Base-by-base conservation (phyloP, 108 stramenopile genomes). In the Pseudonitzschia pungens region DNA sequence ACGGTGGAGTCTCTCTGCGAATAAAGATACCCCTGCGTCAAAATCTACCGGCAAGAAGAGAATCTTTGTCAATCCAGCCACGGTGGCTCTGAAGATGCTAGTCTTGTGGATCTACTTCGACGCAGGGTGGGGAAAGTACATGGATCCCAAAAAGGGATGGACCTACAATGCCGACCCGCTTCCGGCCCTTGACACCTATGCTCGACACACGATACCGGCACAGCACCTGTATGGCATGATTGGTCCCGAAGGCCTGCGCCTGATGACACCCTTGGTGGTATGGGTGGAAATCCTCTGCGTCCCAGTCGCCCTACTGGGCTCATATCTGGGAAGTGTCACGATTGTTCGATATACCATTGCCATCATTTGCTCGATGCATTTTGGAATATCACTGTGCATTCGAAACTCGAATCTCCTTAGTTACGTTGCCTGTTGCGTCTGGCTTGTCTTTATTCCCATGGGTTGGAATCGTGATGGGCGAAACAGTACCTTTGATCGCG, bases 61-160 rank as follows among this genome's bases (percentile, higher is more conserved):
- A 16, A 6, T 73, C 42, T 68, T 77, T 50, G 20, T 82, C 32
- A 71, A 66, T 71, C 77, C 81, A 18, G 81, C 69, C 24, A 82
- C 81, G 5, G 68, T 82, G 40, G 74, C 86, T 20, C 29, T 91
- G 24, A 91, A 90, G 70, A 42, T 89, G 12, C 77, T 89, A 12
- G 68, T 95, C 4, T 60, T 86, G 11, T 95, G 93, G 93, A 80
- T 92, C 40, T 95, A 95, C 63, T 72, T 90, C 43, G 93, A 95
- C 78, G 93, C 93, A 11, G 91, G 93, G 20, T 81, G 75, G 56
- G 93, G 93, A 53, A 94, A 95, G 68, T 84, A 82, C 60, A 80
- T 83, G 32, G 93, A 94, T 71, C 86, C 86, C 0, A 36, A 88
- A 14, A 44, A 74, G 20, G 90, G 93, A 44, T 95, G 93, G 93